Evolutionary conservation across 257 asterid species (phyloP).

Genomic region (Solanum etuberosum): DNA sequence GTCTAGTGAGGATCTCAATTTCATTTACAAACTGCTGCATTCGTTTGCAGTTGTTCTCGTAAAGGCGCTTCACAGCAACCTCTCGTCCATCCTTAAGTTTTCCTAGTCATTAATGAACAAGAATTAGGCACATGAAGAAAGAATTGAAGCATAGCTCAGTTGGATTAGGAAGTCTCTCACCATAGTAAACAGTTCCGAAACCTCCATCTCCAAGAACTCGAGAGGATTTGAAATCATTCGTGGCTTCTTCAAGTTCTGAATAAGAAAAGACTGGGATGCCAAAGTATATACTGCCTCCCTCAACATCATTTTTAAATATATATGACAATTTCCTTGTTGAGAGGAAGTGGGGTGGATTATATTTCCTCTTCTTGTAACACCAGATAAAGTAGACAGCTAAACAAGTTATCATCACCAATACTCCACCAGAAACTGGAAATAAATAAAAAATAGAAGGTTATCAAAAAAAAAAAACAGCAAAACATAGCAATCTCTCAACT

Average conservation of each 20-base stretch:
- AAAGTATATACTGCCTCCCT: background rate
- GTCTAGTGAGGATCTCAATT: conserved; percentile 2
- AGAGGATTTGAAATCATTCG: background rate
- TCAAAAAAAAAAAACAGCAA: background rate
- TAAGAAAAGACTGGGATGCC: background rate
- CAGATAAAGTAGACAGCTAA: background rate
- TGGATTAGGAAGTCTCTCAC: background rate
- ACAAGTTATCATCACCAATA: background rate
- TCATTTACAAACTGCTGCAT: conserved; percentile 1
- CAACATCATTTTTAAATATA: background rate
- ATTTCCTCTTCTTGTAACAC: background rate
- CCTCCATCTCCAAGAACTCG: conserved; percentile 4
- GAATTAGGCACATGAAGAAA: background rate
- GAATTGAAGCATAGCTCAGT: background rate
- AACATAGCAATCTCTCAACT: background rate
- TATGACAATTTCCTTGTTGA: background rate
- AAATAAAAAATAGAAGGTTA: background rate
- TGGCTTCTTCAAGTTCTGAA: background rate
- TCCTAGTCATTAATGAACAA: background rate
- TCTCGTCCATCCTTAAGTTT: conserved; percentile 1
- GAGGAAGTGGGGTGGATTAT: background rate
- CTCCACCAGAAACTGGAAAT: background rate
- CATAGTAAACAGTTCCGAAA: conserved; percentile 1
- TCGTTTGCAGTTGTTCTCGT: background rate
- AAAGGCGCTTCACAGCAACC: background rate